Percentiles rank a stretch among this genome's conserved stretches.
Conservation (phyloP, 257 asterid species). For the Prunella vulgaris region DNA sequence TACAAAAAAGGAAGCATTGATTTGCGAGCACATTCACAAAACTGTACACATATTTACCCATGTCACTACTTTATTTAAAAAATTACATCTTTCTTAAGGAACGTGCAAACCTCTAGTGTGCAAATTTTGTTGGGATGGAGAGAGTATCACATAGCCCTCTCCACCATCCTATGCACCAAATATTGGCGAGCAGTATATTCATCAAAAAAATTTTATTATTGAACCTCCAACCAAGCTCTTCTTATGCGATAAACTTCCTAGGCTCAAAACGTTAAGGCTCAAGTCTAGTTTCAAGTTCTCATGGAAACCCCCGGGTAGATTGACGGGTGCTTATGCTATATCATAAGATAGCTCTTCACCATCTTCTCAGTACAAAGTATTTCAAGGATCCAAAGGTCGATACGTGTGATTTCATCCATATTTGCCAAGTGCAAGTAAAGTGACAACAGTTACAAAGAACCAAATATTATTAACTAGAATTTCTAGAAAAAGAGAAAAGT, state of each 20-base stretch:
- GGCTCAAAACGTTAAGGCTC: not conserved
- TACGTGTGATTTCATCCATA: not conserved
- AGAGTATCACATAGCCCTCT: too few relatives aligned
- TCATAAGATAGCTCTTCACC: conserved; percentile 1
- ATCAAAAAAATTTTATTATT: not conserved
- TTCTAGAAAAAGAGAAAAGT: conserved; percentile 4
- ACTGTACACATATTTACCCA: too few relatives aligned
- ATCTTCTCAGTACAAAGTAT: not conserved
- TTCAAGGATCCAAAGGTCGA: conserved; percentile 13
- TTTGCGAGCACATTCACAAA: too few relatives aligned
- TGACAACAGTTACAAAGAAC: not conserved
- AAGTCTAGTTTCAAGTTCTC: not conserved
- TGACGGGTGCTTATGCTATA: not conserved
- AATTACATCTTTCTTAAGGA: too few relatives aligned
- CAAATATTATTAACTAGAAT: conserved; percentile 10
- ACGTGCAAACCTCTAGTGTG: too few relatives aligned
- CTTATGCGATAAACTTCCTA: not conserved
- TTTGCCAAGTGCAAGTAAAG: not conserved
- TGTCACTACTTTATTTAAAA: too few relatives aligned
- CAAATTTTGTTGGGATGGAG: too few relatives aligned
- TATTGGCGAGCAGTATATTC: too few relatives aligned
- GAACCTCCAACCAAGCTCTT: not conserved
- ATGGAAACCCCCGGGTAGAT: not conserved
- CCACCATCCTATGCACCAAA: too few relatives aligned
- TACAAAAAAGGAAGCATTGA: too few relatives aligned